Conservation (phyloP, 2,329 filamentous ascomycete species). For the Colletotrichum coccodes region DNA sequence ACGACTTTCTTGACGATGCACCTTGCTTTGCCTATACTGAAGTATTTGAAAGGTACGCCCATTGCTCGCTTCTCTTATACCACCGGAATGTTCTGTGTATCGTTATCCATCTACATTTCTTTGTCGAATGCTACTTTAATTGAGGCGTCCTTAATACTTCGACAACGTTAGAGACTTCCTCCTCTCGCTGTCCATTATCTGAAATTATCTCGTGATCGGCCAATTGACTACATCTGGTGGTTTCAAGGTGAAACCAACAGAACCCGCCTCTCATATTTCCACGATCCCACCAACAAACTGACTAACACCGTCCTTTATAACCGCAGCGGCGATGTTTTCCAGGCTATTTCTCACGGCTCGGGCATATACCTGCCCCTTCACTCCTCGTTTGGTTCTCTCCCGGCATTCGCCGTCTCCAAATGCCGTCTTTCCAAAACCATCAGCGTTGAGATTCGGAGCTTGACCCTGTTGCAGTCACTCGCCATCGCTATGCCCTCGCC, state of each 20-base stretch:
- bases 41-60: conserved; percentile 38
- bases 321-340: conserved; percentile 38
- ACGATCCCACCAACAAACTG: not conserved
- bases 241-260: not conserved
- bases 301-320: not conserved
- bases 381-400: conserved; percentile 28
- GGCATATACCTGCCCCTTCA: conserved; percentile 38
- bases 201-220: too few relatives aligned
- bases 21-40: conserved; percentile 25
- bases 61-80: not conserved
- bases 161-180: not conserved
- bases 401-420: conserved; percentile 42
- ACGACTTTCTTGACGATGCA: conserved; percentile 16
- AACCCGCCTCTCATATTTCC: not conserved
- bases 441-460: conserved; percentile 42
- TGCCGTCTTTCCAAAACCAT: conserved; percentile 35
- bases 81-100: not conserved
- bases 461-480: conserved; percentile 50
- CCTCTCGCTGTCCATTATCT: not conserved
- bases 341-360: conserved; percentile 40
- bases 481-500: conserved; percentile 47
- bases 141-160: too few relatives aligned
- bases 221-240: too few relatives aligned
- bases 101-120: not conserved
- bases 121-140: not conserved